Conservation (phyloP, 495 filamentous ascomycete species). For the Pseudotulostoma volvatum region DNA sequence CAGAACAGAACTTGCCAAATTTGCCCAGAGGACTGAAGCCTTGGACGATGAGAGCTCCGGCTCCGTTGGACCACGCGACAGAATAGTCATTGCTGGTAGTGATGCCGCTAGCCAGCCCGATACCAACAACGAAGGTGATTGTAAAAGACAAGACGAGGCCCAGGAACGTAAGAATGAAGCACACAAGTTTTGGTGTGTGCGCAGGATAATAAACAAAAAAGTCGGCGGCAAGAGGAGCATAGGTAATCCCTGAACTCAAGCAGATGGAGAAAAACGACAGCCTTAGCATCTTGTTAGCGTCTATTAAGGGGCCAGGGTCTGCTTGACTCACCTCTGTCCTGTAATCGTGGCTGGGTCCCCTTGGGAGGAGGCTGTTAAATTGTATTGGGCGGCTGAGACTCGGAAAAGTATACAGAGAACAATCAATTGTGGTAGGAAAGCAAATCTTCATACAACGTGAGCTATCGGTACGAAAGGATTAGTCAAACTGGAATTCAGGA, state of each 20-base stretch:
- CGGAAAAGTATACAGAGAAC: conserved; percentile 52
- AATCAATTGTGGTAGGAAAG: conserved; percentile 51
- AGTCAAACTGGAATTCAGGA: too few relatives aligned
- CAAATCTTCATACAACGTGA: conserved; percentile 36
- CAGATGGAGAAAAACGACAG: conserved; percentile 55
- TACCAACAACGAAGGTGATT: conserved; percentile 47
- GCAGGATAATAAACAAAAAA: conserved; percentile 53
- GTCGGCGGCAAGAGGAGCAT: conserved; percentile 41
- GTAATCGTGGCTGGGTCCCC: conserved; percentile 36
- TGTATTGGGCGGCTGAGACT: conserved; percentile 46
- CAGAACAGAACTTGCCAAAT: conserved; percentile 60
- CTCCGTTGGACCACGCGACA: conserved; percentile 33
- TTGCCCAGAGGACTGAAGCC: conserved; percentile 42
- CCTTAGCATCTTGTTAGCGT: conserved; percentile 10
- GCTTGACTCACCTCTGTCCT: conserved; percentile 31
- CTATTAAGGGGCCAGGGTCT: neutral
- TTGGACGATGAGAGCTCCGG: conserved; percentile 45
- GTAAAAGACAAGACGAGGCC: conserved; percentile 40
- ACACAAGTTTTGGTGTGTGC: conserved; percentile 19
- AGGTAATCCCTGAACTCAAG: conserved; percentile 46
- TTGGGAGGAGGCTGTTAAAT: conserved; percentile 33
- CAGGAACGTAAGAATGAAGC: conserved; percentile 10
- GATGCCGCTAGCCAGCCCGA: conserved; percentile 52
- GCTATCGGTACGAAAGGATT: too few relatives aligned
- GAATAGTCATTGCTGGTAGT: conserved; percentile 33